Base-by-base conservation (phyloP, 192 early-diverging fungal genomes). In the Coemansia umbellata region DNA sequence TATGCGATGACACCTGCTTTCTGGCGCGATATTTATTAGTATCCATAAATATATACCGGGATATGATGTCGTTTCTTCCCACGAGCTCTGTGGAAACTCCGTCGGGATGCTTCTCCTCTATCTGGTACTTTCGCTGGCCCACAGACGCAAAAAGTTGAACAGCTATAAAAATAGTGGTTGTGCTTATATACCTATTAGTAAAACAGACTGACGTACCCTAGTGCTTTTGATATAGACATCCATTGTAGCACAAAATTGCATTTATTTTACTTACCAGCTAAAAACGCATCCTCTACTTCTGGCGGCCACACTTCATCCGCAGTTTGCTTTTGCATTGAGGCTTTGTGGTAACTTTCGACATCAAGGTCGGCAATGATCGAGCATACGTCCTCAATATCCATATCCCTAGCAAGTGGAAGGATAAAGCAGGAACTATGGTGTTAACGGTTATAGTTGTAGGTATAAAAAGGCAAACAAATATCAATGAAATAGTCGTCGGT, bases 1-100 rank as follows among this genome's bases (percentile, higher is more conserved):
- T 86, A 53, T 90, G 87, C 15, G 85, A 87, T 1, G 86, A 87
- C 5, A 90, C 86, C 52, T 90, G 87, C 61, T 90, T 90, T 44
- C 86, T 76, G n/a, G 86, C 79, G 8, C 87, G 78, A 23, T 78
- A 80, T 30, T 82, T 84, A 41, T 63, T 36, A 1, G 86, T 90
- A 35, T 83, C 80, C 58, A 79, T 80, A 32, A 79, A 85, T 17
- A 87, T 87, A 55, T 80, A 87, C 27, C 87, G 85, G 6, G 87
- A 85, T 26, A 90, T 86, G 11, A 87, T 69, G 58, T 90, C 86
- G 59, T 90, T 90, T 8, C 87, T 75, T 13, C 87, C 84, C 31
- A 60, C 44, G 35, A 79, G 55, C 68, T 71, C 73, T 7, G 52
- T 50, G 19, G 32, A 35, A 39, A 19, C 51, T 21, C 60, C 41